These are phyloP conservation scores for Penicillium occitanis DNA, from an alignment of 2,329 filamentous ascomycete species.

Conservation along the genomic window DNA sequence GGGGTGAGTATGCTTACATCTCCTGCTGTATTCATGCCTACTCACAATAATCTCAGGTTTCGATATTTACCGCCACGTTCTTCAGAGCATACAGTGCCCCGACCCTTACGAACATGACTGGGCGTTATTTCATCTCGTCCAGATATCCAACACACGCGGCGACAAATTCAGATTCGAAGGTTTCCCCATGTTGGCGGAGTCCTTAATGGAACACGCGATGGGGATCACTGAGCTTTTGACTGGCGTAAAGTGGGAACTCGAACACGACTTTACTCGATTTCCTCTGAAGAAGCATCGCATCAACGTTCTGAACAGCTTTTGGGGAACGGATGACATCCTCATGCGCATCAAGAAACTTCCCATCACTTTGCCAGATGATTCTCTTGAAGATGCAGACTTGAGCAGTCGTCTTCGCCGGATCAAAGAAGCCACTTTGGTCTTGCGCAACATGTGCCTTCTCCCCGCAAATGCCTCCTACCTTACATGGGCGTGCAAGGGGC, in stretches of 20 bases:
- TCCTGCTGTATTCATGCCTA: neutral
- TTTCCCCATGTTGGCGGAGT: constrained; percentile 84
- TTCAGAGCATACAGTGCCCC: constrained; percentile 77
- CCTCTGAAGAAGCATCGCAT: constrained; percentile 42
- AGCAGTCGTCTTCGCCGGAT: constrained; percentile 71
- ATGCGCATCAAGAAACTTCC: constrained; percentile 67
- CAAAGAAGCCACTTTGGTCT: constrained; percentile 80
- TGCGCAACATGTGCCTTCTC: constrained; percentile 95
- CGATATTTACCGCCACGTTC: constrained; percentile 83
- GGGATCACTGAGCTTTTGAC: constrained; percentile 78
- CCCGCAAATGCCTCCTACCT: constrained; percentile 84
- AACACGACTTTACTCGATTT: constrained; percentile 61
- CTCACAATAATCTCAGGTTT: constrained; percentile 34
- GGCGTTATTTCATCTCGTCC: constrained; percentile 87
- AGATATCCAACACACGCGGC: constrained; percentile 90
- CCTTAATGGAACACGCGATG: constrained; percentile 79
- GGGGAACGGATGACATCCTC: constrained; percentile 69
- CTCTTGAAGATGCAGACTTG: constrained; percentile 69
- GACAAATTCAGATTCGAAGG: constrained; percentile 96
- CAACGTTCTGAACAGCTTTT: constrained; percentile 63
- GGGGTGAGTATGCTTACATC: constrained; percentile 30
- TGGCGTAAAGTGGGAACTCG: constrained; percentile 76
- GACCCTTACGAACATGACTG: constrained; percentile 85
- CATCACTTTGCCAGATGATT: constrained; percentile 61
- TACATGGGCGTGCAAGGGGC: constrained; percentile 57